Conservation (phyloP, 768 basidiomycete species). For the Macrolepiota fuliginosa region DNA sequence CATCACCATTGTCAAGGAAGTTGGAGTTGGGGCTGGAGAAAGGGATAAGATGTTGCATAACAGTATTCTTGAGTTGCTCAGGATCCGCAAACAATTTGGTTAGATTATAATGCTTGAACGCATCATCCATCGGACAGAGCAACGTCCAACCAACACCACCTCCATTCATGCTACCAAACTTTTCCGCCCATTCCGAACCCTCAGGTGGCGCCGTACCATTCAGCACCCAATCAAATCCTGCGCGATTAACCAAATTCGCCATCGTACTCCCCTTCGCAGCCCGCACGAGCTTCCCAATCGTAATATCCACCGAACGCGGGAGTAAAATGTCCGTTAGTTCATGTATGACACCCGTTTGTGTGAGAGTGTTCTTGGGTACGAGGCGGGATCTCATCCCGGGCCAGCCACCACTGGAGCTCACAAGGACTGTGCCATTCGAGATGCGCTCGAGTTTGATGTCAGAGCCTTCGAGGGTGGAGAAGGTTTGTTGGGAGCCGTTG, state of each 20-base stretch:
- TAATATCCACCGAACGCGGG: slow-evolving; percentile 84
- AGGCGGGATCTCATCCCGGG: slow-evolving; percentile 61
- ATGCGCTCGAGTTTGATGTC: slow-evolving; percentile 68
- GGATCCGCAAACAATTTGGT: slow-evolving; percentile 64
- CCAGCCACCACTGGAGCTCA: slow-evolving; percentile 79
- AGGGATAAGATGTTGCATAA: slow-evolving; percentile 76
- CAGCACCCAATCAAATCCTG: slow-evolving; percentile 88
- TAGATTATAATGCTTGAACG: slow-evolving; percentile 85
- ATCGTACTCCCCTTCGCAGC: slow-evolving; percentile 90
- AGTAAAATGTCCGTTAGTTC: slow-evolving; percentile 83
- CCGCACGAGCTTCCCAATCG: slow-evolving; percentile 84
- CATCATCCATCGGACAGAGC: slow-evolving; percentile 88
- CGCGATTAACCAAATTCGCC: slow-evolving; percentile 77
- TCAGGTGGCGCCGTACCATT: slow-evolving; percentile 81
- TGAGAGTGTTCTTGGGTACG: slow-evolving; percentile 66
- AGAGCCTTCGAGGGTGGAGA: slow-evolving; percentile 82
- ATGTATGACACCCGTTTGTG: slow-evolving; percentile 88
- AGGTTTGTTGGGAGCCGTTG: slow-evolving; percentile 69
- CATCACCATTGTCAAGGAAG: slow-evolving; percentile 17
- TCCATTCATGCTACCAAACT: slow-evolving; percentile 32
- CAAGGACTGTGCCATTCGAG: slow-evolving; percentile 47
- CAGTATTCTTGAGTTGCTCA: slow-evolving; percentile 53
- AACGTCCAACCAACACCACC: slow-evolving; percentile 70
- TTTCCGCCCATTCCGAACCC: slow-evolving; percentile 61
- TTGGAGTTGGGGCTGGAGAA: slow-evolving; percentile 27